Percentiles rank a stretch among this genome's conserved stretches.
phyloP scores from a whole-genome alignment of 1,284 basidiomycete genomes.

The Moniliella sp. region DNA sequence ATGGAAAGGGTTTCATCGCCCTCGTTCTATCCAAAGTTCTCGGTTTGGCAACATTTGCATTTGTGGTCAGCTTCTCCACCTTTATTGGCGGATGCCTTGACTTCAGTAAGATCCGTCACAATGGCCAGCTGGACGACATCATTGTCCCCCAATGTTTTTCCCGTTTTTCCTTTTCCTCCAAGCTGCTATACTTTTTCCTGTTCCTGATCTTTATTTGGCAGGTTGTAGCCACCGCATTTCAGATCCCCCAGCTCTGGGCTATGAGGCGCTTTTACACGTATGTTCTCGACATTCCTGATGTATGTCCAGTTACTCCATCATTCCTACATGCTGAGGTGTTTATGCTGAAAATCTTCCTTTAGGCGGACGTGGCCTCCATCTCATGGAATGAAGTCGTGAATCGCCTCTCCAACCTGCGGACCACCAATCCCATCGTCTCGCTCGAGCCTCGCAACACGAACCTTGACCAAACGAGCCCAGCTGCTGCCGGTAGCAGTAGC shows the following conservation, averaged over 20 bases:
- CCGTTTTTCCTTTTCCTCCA: slow-evolving; percentile 59
- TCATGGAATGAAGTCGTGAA: slow-evolving; percentile 86
- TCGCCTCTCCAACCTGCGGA: slow-evolving; percentile 41
- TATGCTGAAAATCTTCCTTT: too few relatives aligned
- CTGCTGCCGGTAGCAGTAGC: slow-evolving; percentile 8
- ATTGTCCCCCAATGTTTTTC: slow-evolving; percentile 37
- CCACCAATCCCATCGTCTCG: slow-evolving; percentile 20
- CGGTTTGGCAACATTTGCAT: slow-evolving; percentile 89
- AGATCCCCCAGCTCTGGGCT: slow-evolving; percentile 53
- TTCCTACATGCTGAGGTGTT: too few relatives aligned
- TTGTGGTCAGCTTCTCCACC: slow-evolving; percentile 86
- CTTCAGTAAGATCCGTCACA: slow-evolving; percentile 46
- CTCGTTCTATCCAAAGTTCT: slow-evolving; percentile 67
- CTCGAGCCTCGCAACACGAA: too few relatives aligned
- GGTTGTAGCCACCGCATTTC: slow-evolving; percentile 37
- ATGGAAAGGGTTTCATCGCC: slow-evolving; percentile 81
- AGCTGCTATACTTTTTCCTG: slow-evolving; percentile 43
- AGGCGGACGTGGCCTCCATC: slow-evolving; percentile 91
- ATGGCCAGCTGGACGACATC: slow-evolving; percentile 18
- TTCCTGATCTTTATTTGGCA: slow-evolving; percentile 50
- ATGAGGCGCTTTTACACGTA: slow-evolving; percentile 68
- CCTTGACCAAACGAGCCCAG: too few relatives aligned
- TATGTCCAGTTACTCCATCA: too few relatives aligned
- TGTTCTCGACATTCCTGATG: slow-evolving; percentile 42
- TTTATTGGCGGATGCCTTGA: slow-evolving; percentile 87